Evolutionary conservation across 208 protist genomes (phyloP).

Genomic region (Leishmania aethiopica): DNA sequence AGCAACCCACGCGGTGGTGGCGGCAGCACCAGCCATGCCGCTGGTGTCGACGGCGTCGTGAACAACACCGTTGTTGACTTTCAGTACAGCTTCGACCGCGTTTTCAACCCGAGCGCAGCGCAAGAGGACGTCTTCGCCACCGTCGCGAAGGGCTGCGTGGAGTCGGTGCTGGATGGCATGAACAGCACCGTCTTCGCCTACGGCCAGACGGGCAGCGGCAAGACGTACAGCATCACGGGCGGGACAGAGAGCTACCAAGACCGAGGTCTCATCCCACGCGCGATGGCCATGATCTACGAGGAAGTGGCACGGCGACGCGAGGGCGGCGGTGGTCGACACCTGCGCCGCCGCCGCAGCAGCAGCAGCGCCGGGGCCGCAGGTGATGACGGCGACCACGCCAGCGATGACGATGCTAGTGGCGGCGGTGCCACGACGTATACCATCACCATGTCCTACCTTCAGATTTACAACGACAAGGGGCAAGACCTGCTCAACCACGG

Average conservation of each 20-base stretch:
- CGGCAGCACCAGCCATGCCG: not conserved
- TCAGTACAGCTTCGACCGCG: conserved; percentile 72
- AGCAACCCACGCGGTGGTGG: not conserved
- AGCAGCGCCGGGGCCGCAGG: not conserved
- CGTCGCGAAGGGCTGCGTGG: conserved; percentile 85
- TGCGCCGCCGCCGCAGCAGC: not conserved
- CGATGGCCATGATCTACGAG: conserved; percentile 83
- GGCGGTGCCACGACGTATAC: conserved; percentile 27
- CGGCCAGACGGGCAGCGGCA: conserved; percentile 91
- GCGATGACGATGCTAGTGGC: conserved; percentile 5
- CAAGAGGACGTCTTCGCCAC: conserved; percentile 86
- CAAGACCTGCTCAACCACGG: conserved; percentile 89
- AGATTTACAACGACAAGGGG: conserved; percentile 94
- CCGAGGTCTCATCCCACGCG: conserved; percentile 88
- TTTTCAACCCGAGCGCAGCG: conserved; percentile 72
- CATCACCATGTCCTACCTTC: conserved; percentile 79
- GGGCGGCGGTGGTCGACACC: conserved; percentile 18
- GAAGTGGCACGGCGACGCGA: conserved; percentile 45
- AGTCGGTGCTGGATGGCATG: conserved; percentile 75
- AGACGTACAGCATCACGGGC: conserved; percentile 92
- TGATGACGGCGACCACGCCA: not conserved
- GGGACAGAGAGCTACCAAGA: conserved; percentile 87
- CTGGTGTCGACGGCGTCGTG: conserved; percentile 46
- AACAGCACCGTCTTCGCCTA: conserved; percentile 93
- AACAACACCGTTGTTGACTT: conserved; percentile 81